These are phyloP conservation scores for Globomyces pollinis-pini DNA, from an alignment of 192 early-diverging fungal species.

Conservation along the genomic window DNA sequence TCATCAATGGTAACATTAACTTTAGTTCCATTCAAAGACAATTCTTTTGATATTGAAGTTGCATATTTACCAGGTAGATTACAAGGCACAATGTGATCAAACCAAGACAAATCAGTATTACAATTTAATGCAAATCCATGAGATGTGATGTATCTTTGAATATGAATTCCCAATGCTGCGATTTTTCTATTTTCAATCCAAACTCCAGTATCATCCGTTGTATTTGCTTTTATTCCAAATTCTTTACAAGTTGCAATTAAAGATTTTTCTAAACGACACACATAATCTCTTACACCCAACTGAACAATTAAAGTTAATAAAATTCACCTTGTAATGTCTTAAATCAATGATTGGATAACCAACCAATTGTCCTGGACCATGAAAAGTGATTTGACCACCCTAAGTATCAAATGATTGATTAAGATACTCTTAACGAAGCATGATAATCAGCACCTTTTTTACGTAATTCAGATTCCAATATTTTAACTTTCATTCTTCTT, in stretches of 20 bases:
- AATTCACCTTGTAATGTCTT: conserved; percentile 34
- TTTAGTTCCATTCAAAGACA: too few species aligned
- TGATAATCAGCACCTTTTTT: conserved; percentile 1
- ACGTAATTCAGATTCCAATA: too few species aligned
- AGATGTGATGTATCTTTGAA: conserved; percentile 77
- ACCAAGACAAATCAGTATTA: conserved; percentile 80
- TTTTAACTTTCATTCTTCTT: conserved; percentile 68
- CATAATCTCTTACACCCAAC: conserved; percentile 46
- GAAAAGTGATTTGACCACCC: conserved; percentile 95
- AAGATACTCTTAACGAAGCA: conserved; percentile 1
- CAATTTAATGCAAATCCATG: conserved; percentile 97
- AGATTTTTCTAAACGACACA: conserved; percentile 66
- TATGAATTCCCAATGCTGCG: conserved; percentile 85
- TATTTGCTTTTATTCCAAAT: conserved; percentile 57
- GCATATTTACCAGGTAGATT: conserved; percentile 70
- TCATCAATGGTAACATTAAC: conserved; percentile 29
- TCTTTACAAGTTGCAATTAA: conserved; percentile 65
- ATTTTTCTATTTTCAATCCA: conserved; percentile 88
- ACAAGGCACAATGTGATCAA: conserved; percentile 83
- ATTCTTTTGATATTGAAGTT: conserved; percentile 63
- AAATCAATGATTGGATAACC: conserved; percentile 88
- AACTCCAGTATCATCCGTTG: conserved; percentile 76
- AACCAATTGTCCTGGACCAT: conserved; percentile 95
- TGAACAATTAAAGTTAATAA: too few species aligned
- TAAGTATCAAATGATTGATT: conserved; percentile 27